Conservation (phyloP, 2,329 filamentous ascomycete species). For the Plectosphaerella cucumerina region DNA sequence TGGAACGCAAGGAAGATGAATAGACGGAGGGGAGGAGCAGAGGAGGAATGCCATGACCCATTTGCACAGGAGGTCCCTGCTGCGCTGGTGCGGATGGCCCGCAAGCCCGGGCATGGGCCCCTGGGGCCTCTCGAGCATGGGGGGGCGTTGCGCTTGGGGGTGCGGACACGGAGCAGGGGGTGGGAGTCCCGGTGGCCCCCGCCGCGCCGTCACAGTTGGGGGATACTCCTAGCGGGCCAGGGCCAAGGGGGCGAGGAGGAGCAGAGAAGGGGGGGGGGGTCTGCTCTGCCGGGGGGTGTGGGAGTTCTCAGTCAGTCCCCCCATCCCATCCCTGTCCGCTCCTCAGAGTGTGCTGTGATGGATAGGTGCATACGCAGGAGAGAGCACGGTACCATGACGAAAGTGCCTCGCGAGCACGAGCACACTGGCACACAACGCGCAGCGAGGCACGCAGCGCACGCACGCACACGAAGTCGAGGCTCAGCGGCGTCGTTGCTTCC, state of each 20-base stretch:
- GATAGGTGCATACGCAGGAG: background rate
- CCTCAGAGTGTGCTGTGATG: background rate
- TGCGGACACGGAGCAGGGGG: background rate
- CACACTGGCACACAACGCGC: background rate
- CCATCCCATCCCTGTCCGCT: background rate
- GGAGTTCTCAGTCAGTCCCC: background rate
- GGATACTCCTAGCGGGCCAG: too few relatives aligned
- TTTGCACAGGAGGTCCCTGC: background rate
- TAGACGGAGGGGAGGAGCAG: constrained; percentile 1
- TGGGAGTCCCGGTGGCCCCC: background rate
- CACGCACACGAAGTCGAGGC: too few relatives aligned
- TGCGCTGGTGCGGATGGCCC: background rate
- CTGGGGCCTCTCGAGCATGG: background rate
- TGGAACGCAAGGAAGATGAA: constrained; percentile 4
- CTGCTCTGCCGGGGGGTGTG: background rate
- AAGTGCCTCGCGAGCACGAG: background rate
- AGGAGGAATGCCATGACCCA: constrained; percentile 4
- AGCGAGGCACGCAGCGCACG: background rate
- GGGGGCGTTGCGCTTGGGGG: background rate
- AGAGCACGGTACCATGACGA: background rate
- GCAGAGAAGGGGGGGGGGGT: too few relatives aligned
- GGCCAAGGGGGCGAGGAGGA: background rate
- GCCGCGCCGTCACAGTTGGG: background rate
- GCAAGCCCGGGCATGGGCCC: constrained; percentile 1
- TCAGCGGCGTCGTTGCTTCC: too few relatives aligned